A percentile compares a stretch with the other conserved stretches of the same genome.
Evolutionary conservation across 768 basidiomycete genomes (phyloP).

Genomic region (Lentinula guzmanii): DNA sequence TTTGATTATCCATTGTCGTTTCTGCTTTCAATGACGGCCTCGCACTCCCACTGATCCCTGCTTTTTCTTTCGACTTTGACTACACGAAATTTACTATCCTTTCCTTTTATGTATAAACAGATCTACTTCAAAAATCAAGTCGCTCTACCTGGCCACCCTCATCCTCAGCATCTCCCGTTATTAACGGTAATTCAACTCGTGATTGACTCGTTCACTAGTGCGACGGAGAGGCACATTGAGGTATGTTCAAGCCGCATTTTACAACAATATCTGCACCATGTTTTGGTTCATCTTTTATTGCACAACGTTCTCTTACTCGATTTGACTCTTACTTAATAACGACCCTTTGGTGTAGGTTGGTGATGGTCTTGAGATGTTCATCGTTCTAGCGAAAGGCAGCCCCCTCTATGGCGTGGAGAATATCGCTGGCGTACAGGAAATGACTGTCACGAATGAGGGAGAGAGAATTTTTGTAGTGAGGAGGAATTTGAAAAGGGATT

Average conservation of each 20-base stretch:
- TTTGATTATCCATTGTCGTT: neutral
- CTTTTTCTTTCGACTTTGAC: too few species aligned
- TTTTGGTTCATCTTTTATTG: too few species aligned
- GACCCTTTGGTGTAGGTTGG: slow-evolving; percentile 57
- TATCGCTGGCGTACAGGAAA: slow-evolving; percentile 54
- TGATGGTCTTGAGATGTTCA: slow-evolving; percentile 89
- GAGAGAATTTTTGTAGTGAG: slow-evolving; percentile 74
- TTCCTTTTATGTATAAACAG: slow-evolving; percentile 31
- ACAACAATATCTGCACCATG: too few species aligned
- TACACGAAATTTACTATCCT: neutral
- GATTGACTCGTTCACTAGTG: slow-evolving; percentile 94
- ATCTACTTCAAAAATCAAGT: slow-evolving; percentile 98
- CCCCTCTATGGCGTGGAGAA: slow-evolving; percentile 52
- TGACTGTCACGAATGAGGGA: slow-evolving; percentile 53
- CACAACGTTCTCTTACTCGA: slow-evolving; percentile 8
- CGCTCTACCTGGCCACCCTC: slow-evolving; percentile 61
- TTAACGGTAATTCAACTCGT: slow-evolving; percentile 77
- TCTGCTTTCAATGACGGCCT: neutral
- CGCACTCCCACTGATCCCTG: too few species aligned
- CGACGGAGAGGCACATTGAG: slow-evolving; percentile 98
- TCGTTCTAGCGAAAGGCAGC: slow-evolving; percentile 71
- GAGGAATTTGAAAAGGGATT: slow-evolving; percentile 84
- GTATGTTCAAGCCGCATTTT: slow-evolving; percentile 28
- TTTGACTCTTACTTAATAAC: neutral
- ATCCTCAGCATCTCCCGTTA: slow-evolving; percentile 80